Evolutionary conservation across 805 yeast genomes (phyloP).

Genomic region (Candida andamanensis): DNA sequence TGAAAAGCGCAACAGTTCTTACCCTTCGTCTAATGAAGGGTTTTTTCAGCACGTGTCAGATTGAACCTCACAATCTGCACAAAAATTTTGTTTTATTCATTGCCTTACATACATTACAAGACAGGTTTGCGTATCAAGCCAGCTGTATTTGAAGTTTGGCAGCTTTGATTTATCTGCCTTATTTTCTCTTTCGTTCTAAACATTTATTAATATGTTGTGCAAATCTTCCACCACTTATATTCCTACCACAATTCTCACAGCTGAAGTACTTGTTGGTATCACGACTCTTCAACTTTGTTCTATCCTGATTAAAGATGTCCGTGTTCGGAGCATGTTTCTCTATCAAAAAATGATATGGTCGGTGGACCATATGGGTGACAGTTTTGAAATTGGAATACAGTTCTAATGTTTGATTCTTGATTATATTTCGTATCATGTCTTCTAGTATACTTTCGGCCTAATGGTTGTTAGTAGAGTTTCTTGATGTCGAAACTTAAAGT

Average conservation of each 20-base stretch:
- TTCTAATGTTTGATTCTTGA: conserved; percentile 26
- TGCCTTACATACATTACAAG: too few relatives aligned
- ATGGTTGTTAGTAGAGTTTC: conserved; percentile 9
- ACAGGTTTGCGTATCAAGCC: too few relatives aligned
- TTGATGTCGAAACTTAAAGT: not conserved
- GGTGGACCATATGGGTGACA: conserved; percentile 12
- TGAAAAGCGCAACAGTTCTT: too few relatives aligned
- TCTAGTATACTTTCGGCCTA: conserved; percentile 35
- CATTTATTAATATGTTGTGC: conserved; percentile 93
- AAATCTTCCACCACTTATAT: conserved; percentile 85
- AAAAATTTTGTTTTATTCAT: too few relatives aligned
- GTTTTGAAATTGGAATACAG: conserved; percentile 20
- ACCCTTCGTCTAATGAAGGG: too few relatives aligned
- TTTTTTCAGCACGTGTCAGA: too few relatives aligned
- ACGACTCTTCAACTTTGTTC: conserved; percentile 32
- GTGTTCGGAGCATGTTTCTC: conserved; percentile 15
- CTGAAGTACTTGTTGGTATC: conserved; percentile 60
- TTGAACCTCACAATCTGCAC: too few relatives aligned
- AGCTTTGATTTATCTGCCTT: too few relatives aligned
- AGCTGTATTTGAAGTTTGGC: too few relatives aligned
- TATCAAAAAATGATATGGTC: too few relatives aligned
- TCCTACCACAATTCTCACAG: conserved; percentile 79
- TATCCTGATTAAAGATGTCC: conserved; percentile 51
- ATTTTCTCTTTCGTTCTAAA: conserved; percentile 57
- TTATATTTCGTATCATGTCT: conserved; percentile 29